These are phyloP conservation scores for Trifolium dubium DNA, from an alignment of 306 rosid species.

Conservation along the genomic window DNA sequence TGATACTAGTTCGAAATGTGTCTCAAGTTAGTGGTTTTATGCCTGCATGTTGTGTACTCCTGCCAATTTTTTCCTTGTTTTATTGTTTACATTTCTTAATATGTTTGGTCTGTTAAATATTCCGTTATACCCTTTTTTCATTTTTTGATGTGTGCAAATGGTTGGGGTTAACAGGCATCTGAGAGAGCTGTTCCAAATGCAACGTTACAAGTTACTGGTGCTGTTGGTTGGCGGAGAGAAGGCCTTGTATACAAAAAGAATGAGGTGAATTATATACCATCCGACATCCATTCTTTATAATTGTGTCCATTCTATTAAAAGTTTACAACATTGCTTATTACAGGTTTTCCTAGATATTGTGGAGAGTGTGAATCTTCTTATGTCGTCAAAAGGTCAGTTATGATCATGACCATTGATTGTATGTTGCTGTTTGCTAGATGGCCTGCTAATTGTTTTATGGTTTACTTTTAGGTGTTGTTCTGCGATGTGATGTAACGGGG, in stretches of 20 bases:
- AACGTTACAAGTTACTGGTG: slow-evolving; percentile 94
- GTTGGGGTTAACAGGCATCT: slow-evolving; percentile 52
- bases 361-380: slow-evolving; percentile 92
- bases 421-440: slow-evolving; percentile 33
- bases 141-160: slow-evolving; percentile 23
- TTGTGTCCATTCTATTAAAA: slow-evolving; percentile 15
- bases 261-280: slow-evolving; percentile 54
- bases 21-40: background rate
- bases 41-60: slow-evolving; percentile 1
- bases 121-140: slow-evolving; percentile 19
- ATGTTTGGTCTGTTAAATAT: slow-evolving; percentile 2
- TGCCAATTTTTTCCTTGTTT: slow-evolving; percentile 3
- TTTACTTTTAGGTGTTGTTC: slow-evolving; percentile 80
- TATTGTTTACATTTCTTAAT: background rate
- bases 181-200: slow-evolving; percentile 92
- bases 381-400: slow-evolving; percentile 85
- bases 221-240: slow-evolving; percentile 97
- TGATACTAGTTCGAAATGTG: slow-evolving; percentile 20
- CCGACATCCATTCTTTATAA: slow-evolving; percentile 18
- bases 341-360: slow-evolving; percentile 97
- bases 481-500: slow-evolving; percentile 91
- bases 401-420: slow-evolving; percentile 38
- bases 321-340: slow-evolving; percentile 34
- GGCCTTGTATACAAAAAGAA: slow-evolving; percentile 92
- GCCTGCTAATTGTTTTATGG: slow-evolving; percentile 42